Base-by-base conservation (phyloP, 2,329 filamentous ascomycete species). In the Botrytis tulipae region DNA sequence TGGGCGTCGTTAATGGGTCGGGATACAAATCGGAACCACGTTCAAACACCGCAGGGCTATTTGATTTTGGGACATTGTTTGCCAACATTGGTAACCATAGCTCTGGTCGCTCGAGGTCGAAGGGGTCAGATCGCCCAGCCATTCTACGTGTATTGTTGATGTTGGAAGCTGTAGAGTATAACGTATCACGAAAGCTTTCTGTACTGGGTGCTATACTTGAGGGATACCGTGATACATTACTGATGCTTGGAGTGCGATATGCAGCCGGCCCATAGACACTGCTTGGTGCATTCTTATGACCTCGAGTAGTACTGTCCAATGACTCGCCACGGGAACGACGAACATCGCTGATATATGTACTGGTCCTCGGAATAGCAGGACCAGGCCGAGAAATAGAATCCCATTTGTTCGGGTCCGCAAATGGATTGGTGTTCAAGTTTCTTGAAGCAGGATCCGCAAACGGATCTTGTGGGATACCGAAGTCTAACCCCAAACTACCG, bases 51-150 rank as follows among this genome's bases (percentile, higher is more conserved):
- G 62, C 71, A 60, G 46, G 48, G 22, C n/a, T 42, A 22, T 25
- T 68, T 59, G 40, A 12, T 32, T 76, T 74, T 14, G 74, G 62
- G 61, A 71, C 75, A 5, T 46, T 57, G 18, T 65, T 66, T 71
- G 70, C 54, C 54, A 70, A 61, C 32, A 70, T 46, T 16, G 68
- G 60, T 25, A 71, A 54, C 78, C 85, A 82, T 10, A 87, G 81
- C 77, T 87, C 84, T 48, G 87, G 84, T 61, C 84, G 81, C 78
- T 91, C 89, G n/a, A 91, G 83, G 76, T 91, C 89, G 78, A 91
- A 91, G 2, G 88, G 89, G 76, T 91, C 89, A 2, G 88, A 90
- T 62, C 88, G 87, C 79, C 89, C 88, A 78, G 88, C 89, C 77
- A 86, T 86, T 72, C 86, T 85, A 25, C 83, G 82, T 9, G 82